Conservation (phyloP, 169 alveolate species). For the Babesia bovis region DNA sequence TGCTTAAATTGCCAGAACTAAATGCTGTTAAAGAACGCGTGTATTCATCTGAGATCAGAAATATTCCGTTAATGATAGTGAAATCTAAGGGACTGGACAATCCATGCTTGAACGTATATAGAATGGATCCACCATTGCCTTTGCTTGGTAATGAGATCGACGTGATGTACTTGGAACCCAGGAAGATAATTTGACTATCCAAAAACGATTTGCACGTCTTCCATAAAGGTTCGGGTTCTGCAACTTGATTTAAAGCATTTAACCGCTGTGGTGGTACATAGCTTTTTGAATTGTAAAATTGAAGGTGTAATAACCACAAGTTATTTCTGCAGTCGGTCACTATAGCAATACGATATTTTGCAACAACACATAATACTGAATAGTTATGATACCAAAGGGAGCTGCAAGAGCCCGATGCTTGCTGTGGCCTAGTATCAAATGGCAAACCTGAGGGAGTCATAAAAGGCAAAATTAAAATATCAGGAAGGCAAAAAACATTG, state of each 20-base stretch:
- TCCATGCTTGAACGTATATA: constrained; percentile 18
- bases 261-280: neutral
- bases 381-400: constrained; percentile 21
- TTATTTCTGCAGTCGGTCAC: constrained; percentile 48
- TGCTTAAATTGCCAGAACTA: neutral
- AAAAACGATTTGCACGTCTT: constrained; percentile 30
- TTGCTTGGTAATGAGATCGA: constrained; percentile 7
- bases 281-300: neutral
- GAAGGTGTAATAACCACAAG: constrained; percentile 27
- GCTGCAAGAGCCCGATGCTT: neutral
- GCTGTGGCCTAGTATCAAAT: neutral
- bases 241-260: neutral
- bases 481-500: constrained; percentile 30
- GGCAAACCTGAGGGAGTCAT: neutral
- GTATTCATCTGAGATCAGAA: constrained; percentile 51
- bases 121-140: neutral
- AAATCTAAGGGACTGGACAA: constrained; percentile 54
- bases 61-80: neutral
- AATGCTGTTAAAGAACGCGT: constrained; percentile 1
- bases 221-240: constrained; percentile 6
- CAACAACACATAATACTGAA: constrained; percentile 28
- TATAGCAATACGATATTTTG: constrained; percentile 5
- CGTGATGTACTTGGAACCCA: constrained; percentile 19
- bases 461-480: constrained; percentile 16
- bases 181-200: neutral